Evolutionary conservation across 164 flowering plant species (phyloP).

Genomic region (Echeveria elegans): DNA sequence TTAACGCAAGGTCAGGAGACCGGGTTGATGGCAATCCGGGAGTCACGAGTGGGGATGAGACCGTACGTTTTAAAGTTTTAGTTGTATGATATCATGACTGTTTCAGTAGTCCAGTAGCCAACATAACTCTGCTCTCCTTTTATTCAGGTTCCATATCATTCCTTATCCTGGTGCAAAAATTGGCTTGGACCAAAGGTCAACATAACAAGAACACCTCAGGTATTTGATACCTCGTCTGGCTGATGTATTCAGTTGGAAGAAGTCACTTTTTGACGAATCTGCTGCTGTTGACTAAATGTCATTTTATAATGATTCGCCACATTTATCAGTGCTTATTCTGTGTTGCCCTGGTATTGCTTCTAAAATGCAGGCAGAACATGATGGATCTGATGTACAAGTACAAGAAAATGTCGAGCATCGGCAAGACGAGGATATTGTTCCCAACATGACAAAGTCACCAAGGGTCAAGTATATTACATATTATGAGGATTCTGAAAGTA

Average conservation of each 20-base stretch:
- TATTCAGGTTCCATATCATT: conserved; percentile 81
- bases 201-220: conserved; percentile 98
- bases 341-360: conserved; percentile 28
- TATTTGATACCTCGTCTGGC: conserved; percentile 14
- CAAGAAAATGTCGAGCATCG: conserved; percentile 68
- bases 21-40: conserved; percentile 79
- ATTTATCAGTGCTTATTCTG: neutral
- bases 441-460: conserved; percentile 82
- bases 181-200: conserved; percentile 94
- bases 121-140: neutral
- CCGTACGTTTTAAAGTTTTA: conserved; percentile 38
- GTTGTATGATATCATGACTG: neutral
- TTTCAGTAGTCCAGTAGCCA: no score
- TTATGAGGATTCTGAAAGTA: conserved; percentile 93
- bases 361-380: conserved; percentile 96
- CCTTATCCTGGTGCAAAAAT: conserved; percentile 94
- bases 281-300: no score
- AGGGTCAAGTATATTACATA: conserved; percentile 82
- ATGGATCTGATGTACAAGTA: conserved; percentile 86
- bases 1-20: conserved; percentile 61
- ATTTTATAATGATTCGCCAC: neutral
- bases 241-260: neutral
- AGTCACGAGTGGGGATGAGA: conserved; percentile 86
- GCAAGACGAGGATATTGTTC: conserved; percentile 56
- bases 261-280: no score